Evolutionary conservation across 495 filamentous ascomycete species (phyloP).

Genomic region (Coniosporium apollinis): DNA sequence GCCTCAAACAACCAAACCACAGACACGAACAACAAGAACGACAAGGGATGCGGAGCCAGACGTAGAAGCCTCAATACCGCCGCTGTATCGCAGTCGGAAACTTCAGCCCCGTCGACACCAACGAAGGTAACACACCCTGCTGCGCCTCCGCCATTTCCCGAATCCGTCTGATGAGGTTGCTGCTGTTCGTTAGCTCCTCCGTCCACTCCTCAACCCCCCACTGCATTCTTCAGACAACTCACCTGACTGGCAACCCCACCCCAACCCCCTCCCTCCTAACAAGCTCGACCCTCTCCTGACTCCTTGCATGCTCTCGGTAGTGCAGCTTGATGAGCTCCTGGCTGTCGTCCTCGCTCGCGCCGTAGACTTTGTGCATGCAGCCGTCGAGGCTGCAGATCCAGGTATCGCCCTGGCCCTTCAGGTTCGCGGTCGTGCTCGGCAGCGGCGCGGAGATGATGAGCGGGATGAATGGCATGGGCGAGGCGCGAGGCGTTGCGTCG

Average conservation of each 20-base stretch:
- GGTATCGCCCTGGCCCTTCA: conserved; percentile 39
- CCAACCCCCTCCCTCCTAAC: conserved; percentile 32
- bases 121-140: conserved; percentile 1
- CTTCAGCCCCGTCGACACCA: conserved; percentile 1
- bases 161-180: conserved; percentile 19
- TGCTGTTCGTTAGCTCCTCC: conserved; percentile 1
- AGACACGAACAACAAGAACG: too few species aligned
- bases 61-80: conserved; percentile 7
- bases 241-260: conserved; percentile 42
- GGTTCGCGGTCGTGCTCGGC: too few species aligned
- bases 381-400: conserved; percentile 57
- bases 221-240: conserved; percentile 17
- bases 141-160: conserved; percentile 15
- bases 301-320: conserved; percentile 45
- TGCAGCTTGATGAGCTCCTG: conserved; percentile 47
- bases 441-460: conserved; percentile 29
- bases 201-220: background rate
- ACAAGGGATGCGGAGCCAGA: too few species aligned
- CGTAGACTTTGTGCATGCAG: conserved; percentile 45
- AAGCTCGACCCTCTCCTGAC: conserved; percentile 41
- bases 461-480: conserved; percentile 21
- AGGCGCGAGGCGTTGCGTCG: conserved; percentile 1
- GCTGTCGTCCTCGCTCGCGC: conserved; percentile 36
- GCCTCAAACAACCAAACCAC: too few species aligned
- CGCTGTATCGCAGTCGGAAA: conserved; percentile 4